Base-by-base conservation (phyloP, 441 rosid species). In the Populus hybrid region DNA sequence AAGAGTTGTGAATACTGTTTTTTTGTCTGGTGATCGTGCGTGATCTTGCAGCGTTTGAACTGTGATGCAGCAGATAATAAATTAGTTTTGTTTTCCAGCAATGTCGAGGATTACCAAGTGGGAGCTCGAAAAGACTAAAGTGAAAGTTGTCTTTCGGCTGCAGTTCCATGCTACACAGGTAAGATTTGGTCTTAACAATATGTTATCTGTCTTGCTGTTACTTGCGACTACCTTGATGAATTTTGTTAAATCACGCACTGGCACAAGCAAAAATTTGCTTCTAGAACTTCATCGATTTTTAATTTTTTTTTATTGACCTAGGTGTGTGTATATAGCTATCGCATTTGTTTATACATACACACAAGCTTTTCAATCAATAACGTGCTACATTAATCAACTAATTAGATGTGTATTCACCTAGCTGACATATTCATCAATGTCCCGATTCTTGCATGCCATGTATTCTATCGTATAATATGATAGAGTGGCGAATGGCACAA, bases 161-260 rank as follows among this genome's bases (percentile, higher is more conserved):
- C 99, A 94, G 79, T 97, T 97, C 83, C 97, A 97, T 82, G 98
- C 98, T 75, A 97, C 98, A 18, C 97, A 97, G 87, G 99, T 97
- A 89, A 86, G 98, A 50, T 86, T 80, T 68, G 30, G 71, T 69
- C 63, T 75, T 79, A 70, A 16, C 7, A 72, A 38, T 79, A 66
- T 53, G 70, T 21, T 73, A 7, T 66, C 35, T 21, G 32, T 1
- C 32, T 0, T 71, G 18, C 65, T 32, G 24, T 9, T 42, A 74
- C 38, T 23, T 50, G n/a, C 57, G 5, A 50, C 57, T 50, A 50
- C 19, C 57, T 14, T 50, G 57, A 14, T 50, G 57, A 46, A 46
- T 46, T 46, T 46, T 46, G 57, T 50, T 50, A 50, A 50, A 50
- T 50, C 19, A 50, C 57, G 57, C 19, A 16, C 18, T 50, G 57